These are phyloP conservation scores for Salix udensis DNA, from an alignment of 345 rosid species.

Conservation along the genomic window DNA sequence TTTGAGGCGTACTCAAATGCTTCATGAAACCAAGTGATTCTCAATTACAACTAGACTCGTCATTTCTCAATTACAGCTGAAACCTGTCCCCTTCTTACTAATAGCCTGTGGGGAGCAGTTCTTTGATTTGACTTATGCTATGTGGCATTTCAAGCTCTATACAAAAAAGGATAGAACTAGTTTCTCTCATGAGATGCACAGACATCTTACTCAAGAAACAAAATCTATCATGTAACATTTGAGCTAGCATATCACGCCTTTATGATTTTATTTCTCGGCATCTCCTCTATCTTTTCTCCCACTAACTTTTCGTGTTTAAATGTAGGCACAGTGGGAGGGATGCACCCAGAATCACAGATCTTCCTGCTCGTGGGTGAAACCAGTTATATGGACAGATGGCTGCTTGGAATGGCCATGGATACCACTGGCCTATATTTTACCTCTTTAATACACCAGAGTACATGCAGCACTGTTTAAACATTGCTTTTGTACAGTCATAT, in stretches of 20 bases:
- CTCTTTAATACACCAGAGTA: not conserved
- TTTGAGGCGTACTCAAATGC: too few species aligned
- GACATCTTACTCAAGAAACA: not conserved
- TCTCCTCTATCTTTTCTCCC: not conserved
- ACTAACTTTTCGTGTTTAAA: not conserved
- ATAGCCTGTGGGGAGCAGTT: not conserved
- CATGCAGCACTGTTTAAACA: constrained; percentile 5
- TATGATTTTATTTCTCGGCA: not conserved
- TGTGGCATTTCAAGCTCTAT: not conserved
- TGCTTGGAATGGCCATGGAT: not conserved
- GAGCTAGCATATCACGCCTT: not conserved
- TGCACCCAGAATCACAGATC: not conserved
- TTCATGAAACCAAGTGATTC: too few species aligned
- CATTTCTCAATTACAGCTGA: too few species aligned
- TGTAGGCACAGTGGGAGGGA: constrained; percentile 1
- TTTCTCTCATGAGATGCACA: not conserved
- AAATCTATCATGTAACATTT: not conserved
- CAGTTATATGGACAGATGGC: not conserved
- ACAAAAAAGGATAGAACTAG: not conserved
- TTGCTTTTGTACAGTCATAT: constrained; percentile 11
- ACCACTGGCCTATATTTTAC: not conserved
- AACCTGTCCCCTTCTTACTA: not conserved
- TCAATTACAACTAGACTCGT: too few species aligned
- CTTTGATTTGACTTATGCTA: not conserved
- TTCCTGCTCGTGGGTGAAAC: not conserved